phyloP scores from a whole-genome alignment of 768 basidiomycete genomes.

The Sporobolomyces phaffii region DNA sequence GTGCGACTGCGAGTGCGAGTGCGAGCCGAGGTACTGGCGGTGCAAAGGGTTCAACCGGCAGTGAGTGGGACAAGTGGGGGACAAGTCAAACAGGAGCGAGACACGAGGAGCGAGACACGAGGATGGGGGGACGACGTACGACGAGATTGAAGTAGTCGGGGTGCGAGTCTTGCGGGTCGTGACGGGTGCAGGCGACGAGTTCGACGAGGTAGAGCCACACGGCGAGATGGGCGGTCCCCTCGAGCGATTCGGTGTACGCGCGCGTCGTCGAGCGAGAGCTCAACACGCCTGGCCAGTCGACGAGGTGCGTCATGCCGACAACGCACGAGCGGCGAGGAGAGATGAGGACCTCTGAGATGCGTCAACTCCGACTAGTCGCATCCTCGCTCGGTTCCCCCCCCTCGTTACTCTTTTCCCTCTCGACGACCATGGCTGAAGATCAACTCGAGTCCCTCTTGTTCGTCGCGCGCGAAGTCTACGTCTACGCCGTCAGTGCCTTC shows the following conservation, averaged over 20 bases:
- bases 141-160: too few relatives aligned
- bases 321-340: not conserved
- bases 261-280: not conserved
- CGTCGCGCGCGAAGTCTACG: constrained; percentile 35
- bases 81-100: too few relatives aligned
- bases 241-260: not conserved
- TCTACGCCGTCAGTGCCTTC: constrained; percentile 13
- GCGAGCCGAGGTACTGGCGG: not conserved
- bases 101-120: too few relatives aligned
- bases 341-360: too few relatives aligned
- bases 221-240: not conserved
- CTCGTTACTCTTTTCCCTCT: too few relatives aligned
- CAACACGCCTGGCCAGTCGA: not conserved
- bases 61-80: too few relatives aligned
- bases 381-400: too few relatives aligned
- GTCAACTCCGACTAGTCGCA: too few relatives aligned
- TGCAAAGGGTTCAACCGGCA: too few relatives aligned
- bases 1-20: not conserved
- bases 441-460: constrained; percentile 30
- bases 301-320: not conserved
- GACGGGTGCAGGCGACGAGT: too few relatives aligned
- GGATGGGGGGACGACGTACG: too few relatives aligned
- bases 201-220: not conserved
- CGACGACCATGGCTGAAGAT: constrained; percentile 32
- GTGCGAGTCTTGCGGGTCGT: not conserved